Percentiles rank a stretch among this genome's conserved stretches.
These are phyloP conservation scores for Collybia mongolica DNA, from an alignment of 768 basidiomycete species.

Conservation along the genomic window DNA sequence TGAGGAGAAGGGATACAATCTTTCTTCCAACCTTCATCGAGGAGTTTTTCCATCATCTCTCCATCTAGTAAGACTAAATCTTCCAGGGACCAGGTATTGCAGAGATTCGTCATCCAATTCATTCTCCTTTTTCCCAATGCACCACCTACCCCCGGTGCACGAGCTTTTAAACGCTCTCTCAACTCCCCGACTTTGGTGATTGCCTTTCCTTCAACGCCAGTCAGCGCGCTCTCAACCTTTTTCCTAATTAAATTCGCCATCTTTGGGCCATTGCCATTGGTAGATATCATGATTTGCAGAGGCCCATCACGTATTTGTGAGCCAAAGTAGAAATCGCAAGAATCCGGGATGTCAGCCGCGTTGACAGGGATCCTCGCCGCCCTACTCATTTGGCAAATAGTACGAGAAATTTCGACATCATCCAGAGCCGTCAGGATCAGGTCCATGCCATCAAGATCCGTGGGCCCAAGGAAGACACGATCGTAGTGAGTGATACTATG, in stretches of 20 bases:
- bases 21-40: slow-evolving; percentile 88
- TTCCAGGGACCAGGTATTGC: slow-evolving; percentile 83
- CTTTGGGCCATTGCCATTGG: slow-evolving; percentile 90
- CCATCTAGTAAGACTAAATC: slow-evolving; percentile 75
- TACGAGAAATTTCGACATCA: slow-evolving; percentile 66
- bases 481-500: slow-evolving; percentile 68
- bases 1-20: slow-evolving; percentile 43
- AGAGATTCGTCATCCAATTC: slow-evolving; percentile 89
- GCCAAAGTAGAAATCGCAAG: slow-evolving; percentile 99
- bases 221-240: slow-evolving; percentile 65
- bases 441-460: slow-evolving; percentile 69
- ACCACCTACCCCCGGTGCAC: slow-evolving; percentile 84
- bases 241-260: slow-evolving; percentile 82
- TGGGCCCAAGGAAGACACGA: slow-evolving; percentile 59
- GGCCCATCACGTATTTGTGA: slow-evolving; percentile 89
- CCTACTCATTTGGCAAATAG: slow-evolving; percentile 73
- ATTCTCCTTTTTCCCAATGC: slow-evolving; percentile 75
- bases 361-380: slow-evolving; percentile 81
- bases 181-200: slow-evolving; percentile 79
- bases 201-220: slow-evolving; percentile 70
- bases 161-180: slow-evolving; percentile 67
- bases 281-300: slow-evolving; percentile 94
- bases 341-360: slow-evolving; percentile 92
- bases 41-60: slow-evolving; percentile 54
- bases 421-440: slow-evolving; percentile 96